These are phyloP conservation scores for Aspergillus glaucus DNA, from an alignment of 2,329 filamentous ascomycete species.

Conservation along the genomic window DNA sequence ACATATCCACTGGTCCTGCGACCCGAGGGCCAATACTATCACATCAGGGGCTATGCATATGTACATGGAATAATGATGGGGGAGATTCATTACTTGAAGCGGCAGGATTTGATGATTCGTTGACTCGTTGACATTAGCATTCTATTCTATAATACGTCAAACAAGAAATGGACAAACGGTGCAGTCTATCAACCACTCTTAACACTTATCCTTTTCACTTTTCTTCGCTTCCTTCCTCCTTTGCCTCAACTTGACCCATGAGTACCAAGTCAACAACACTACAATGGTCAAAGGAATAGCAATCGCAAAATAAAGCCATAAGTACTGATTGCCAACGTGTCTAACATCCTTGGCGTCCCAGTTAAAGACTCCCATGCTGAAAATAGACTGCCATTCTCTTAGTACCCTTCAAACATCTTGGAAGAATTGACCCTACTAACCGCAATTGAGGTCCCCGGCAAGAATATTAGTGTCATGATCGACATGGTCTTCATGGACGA, in stretches of 20 bases:
- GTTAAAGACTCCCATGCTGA: neutral
- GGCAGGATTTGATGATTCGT: too few species aligned
- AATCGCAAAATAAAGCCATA: neutral
- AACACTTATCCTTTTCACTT: too few species aligned
- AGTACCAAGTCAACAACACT: neutral
- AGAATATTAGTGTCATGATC: neutral
- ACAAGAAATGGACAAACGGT: too few species aligned
- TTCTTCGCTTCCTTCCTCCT: neutral
- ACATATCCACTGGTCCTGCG: too few species aligned
- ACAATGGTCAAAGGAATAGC: neutral
- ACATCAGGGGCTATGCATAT: too few species aligned
- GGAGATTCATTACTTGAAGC: too few species aligned
- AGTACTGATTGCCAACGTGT: neutral
- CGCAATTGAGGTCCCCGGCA: neutral
- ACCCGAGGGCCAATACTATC: too few species aligned
- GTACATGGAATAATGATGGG: too few species aligned
- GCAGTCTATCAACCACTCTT: too few species aligned
- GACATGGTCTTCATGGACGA: neutral
- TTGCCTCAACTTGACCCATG: neutral
- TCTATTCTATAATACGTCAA: too few species aligned
- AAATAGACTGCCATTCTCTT: neutral
- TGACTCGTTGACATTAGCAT: too few species aligned
- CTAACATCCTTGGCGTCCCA: neutral
- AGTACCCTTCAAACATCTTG: neutral
- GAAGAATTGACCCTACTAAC: neutral